These are phyloP conservation scores for Aureobasidium sp. DNA, from an alignment of 2,329 filamentous ascomycete species.

Conservation along the genomic window DNA sequence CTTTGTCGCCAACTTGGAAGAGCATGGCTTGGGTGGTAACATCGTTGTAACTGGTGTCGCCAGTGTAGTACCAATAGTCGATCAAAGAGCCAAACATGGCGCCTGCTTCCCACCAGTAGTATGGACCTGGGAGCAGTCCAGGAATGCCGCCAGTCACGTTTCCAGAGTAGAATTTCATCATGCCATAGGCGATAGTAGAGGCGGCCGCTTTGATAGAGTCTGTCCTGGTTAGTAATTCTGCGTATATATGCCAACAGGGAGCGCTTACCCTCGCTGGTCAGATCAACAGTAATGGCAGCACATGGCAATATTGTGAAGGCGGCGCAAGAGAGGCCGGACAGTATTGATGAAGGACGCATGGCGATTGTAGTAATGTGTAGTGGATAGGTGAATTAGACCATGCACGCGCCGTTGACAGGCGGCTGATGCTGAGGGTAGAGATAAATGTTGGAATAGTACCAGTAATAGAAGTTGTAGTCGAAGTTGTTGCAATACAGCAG, in stretches of 20 bases:
- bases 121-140: conserved; percentile 55
- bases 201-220: conserved; percentile 41
- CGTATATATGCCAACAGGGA: not conserved
- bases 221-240: conserved; percentile 16
- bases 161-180: conserved; percentile 48
- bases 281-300: conserved; percentile 20
- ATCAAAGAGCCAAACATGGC: conserved; percentile 59
- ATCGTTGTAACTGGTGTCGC: conserved; percentile 56
- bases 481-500: not conserved
- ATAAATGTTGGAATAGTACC: not conserved
- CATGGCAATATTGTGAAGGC: conserved; percentile 19
- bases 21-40: conserved; percentile 51
- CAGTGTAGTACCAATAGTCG: conserved; percentile 64
- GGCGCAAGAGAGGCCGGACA: conserved; percentile 16
- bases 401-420: not conserved
- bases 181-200: conserved; percentile 38
- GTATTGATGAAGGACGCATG: conserved; percentile 19
- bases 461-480: not conserved
- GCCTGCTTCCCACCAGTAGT: conserved; percentile 67
- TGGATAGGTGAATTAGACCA: not conserved
- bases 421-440: not conserved
- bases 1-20: conserved; percentile 52
- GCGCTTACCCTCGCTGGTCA: conserved; percentile 19
- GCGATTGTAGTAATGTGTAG: not conserved
- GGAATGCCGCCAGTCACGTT: conserved; percentile 46